Percentiles rank a stretch among this genome's conserved stretches.
phyloP scores from a whole-genome alignment of 768 basidiomycete genomes.

The Russula emetica region DNA sequence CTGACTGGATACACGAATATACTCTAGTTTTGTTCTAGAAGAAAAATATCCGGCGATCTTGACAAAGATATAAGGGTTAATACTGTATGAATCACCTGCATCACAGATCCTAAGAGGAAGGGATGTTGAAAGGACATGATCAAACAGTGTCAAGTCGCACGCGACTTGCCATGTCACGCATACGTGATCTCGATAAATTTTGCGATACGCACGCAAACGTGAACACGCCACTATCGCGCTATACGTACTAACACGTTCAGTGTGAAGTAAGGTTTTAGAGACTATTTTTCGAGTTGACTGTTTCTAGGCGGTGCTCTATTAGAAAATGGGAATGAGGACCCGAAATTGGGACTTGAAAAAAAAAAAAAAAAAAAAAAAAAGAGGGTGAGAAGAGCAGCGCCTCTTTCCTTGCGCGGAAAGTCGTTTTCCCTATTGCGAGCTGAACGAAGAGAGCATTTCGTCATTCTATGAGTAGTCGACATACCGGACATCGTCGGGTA shows the following conservation, averaged over 20 bases:
- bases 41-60: not conserved
- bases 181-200: not conserved
- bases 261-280: not conserved
- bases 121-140: not conserved
- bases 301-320: not conserved
- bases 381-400: not conserved
- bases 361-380: not conserved
- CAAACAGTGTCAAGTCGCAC: no score
- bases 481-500: not conserved
- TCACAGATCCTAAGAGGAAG: not conserved
- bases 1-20: not conserved
- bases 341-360: not conserved
- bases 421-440: not conserved
- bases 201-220: no score
- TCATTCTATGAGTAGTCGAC: not conserved
- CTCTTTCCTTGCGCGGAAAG: not conserved
- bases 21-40: not conserved
- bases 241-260: no score
- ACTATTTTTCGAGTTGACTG: not conserved
- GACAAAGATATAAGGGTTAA: not conserved
- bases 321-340: not conserved
- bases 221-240: no score
- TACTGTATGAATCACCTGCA: no score
- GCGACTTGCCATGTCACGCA: no score
- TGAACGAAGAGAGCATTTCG: not conserved